Base-by-base conservation (phyloP, 495 filamentous ascomycete species). In the Penicillium cataractarum region DNA sequence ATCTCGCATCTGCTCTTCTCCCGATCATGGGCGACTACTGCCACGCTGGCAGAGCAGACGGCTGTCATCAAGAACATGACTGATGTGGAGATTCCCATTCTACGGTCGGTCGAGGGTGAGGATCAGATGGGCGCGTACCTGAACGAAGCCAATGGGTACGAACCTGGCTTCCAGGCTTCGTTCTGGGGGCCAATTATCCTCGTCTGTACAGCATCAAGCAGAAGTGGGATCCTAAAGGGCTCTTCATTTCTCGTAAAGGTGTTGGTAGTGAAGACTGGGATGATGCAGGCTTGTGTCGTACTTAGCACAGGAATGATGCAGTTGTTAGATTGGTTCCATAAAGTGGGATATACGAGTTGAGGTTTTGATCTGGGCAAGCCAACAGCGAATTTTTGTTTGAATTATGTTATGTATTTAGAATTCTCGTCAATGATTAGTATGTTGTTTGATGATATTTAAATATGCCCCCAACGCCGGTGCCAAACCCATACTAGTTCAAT, bases 171-270 rank as follows among this genome's bases (percentile, higher is more conserved):
- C 66, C 81, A 81, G 57, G 32, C 71, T 24, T 76, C 77, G 6
- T 84, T 82, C 66, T 84, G 78, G 77, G 83, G 83, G 61, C 68
- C 4, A 83, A 85, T 57, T 83, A 85, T 62, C 66, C 58, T 17
- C 69, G 60, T 12, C 62, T 86, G 33, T 76, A 78, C 21, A 33
- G 46, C 3, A 60, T 84, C 6, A 85, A 86, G 72, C 69, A 75
- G 61, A 65, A 66, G 27, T 72, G 65, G 65, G 71, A 76, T 58
- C 72, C 72, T 2, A 57, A 55, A 3, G 68, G 66, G 4, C 52
- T 76, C 5, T 78, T 76, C 32, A 72, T 72, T 19, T 37, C 64
- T 17, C 65, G 66, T 3, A 73, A 63, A 31, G 69, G 68, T 2
- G 70, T 77, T 27, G 70, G 74, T 7, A 76, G 70, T 48, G 71